Conservation (phyloP, 495 filamentous ascomycete genomes). For the Mycothermus thermophilus region DNA sequence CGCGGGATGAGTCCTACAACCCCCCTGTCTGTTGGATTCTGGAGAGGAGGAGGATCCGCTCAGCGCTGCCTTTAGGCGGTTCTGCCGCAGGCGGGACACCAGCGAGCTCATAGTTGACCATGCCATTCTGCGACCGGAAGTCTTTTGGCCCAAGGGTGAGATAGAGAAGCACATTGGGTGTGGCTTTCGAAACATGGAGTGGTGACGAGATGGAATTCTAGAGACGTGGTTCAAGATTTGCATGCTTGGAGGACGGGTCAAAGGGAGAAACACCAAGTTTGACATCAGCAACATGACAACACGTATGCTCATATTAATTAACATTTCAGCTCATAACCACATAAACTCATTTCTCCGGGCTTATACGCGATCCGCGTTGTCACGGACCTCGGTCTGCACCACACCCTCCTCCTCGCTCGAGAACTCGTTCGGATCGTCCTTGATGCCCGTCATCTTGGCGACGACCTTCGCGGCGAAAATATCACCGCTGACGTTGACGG, state of each 20-base stretch:
- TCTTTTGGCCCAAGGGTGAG: background rate
- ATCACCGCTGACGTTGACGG: conserved; percentile 20
- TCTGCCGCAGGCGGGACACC: background rate
- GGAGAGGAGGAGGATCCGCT: conserved; percentile 2
- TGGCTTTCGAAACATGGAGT: background rate
- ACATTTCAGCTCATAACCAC: too few relatives aligned
- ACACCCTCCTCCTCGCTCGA: too few relatives aligned
- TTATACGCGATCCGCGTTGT: too few relatives aligned
- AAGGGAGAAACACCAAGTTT: too few relatives aligned
- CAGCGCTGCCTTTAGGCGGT: conserved; percentile 1
- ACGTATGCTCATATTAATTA: too few relatives aligned
- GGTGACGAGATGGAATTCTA: too few relatives aligned
- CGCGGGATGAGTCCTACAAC: conserved; percentile 1
- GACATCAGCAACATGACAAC: too few relatives aligned
- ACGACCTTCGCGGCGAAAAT: conserved; percentile 14
- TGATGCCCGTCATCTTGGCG: conserved; percentile 7
- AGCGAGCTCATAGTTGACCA: background rate
- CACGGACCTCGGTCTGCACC: too few relatives aligned
- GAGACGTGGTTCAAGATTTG: too few relatives aligned
- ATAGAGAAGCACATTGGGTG: background rate
- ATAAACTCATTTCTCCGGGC: too few relatives aligned
- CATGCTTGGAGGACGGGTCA: too few relatives aligned
- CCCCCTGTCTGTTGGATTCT: background rate
- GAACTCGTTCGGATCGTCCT: too few relatives aligned
- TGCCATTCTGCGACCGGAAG: conserved; percentile 1